Evolutionary conservation across 2,329 filamentous ascomycete species (phyloP), one percentile per base, ranked within the genome.

Genomic region (Fusarium euwallaceae): DNA sequence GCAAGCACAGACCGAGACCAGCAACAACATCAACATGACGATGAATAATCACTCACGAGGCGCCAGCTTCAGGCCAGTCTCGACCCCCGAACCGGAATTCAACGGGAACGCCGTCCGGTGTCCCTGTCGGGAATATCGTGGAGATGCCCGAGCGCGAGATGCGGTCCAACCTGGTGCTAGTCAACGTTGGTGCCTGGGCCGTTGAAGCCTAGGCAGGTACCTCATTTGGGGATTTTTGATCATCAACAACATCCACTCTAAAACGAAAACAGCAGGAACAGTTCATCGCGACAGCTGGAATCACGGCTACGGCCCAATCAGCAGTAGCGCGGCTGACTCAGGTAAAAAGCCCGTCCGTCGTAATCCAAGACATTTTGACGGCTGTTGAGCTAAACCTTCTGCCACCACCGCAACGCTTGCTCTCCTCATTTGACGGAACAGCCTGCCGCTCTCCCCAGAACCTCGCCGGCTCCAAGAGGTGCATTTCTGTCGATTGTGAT

Each of bases 401-500:
- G 32, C 60, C 63, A 69, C 62, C 55, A 56, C 56, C 61, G 27
- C 60, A 32, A 63, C 34, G 67, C 64, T 73, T 70, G 43, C 48
- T 36, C 53, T 48, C 62, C 53, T 41, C 65, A 69, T 69, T 66
- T 64, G 72, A 55, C 69, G 65, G 69, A 55, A 70, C 63, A 61
- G 56, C 43, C 60, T 27, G 41, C 72, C 62, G 72, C 62, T n/a
- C 45, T 70, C 60, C 53, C 17, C 58, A 68, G 56, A 70, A 60
- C 56, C 60, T 70, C 43, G 55, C 43, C 56, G 64, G 66, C 62
- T 67, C 64, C 61, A 45, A 36, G 55, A 45, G 37, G 64, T 65
- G 68, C 74, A 77, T 69, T 67, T 73, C 71, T 72, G 66, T 76
- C 76, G 73, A 58, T 67, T 69, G 22, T 69, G 71, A 75, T 68